Evolutionary conservation across 1,284 basidiomycete species (phyloP).

Genomic region (Meripilus lineatus): DNA sequence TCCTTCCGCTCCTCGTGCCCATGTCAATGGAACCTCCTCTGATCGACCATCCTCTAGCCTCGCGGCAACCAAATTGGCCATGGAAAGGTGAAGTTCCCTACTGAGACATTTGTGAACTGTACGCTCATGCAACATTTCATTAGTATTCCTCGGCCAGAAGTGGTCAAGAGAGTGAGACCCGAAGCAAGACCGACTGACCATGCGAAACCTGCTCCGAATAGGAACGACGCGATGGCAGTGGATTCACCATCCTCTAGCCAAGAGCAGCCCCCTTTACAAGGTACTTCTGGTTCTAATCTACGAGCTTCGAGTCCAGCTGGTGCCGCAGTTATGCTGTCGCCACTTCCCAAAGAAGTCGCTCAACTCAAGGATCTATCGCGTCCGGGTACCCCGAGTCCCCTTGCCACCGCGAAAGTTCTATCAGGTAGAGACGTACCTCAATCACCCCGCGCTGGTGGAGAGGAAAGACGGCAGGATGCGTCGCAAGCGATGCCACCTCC

Average conservation of each 20-base stretch:
- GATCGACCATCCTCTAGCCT: slow-evolving; percentile 21
- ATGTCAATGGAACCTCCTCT: slow-evolving; percentile 24
- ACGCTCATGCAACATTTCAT: not conserved
- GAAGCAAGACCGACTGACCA: slow-evolving; percentile 31
- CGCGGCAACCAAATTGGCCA: slow-evolving; percentile 48
- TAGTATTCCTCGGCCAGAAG: slow-evolving; percentile 72
- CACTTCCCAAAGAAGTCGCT: slow-evolving; percentile 6
- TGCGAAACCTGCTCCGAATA: slow-evolving; percentile 1
- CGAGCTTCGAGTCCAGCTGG: slow-evolving; percentile 7
- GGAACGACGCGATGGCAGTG: slow-evolving; percentile 35
- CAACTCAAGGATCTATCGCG: slow-evolving; percentile 22
- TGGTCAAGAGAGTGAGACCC: slow-evolving; percentile 63
- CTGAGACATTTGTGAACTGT: not conserved
- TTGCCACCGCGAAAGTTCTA: slow-evolving; percentile 9
- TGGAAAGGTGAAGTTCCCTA: slow-evolving; percentile 54
- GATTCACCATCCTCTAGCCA: slow-evolving; percentile 20
- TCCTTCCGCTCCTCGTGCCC: slow-evolving; percentile 58
- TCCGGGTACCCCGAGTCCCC: slow-evolving; percentile 20
- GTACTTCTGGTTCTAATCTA: not conserved
- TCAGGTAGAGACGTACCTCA: slow-evolving; percentile 35
- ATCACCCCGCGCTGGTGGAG: slow-evolving; percentile 32
- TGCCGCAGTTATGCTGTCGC: slow-evolving; percentile 3
- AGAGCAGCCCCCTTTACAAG: not conserved
- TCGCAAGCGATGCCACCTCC: slow-evolving; percentile 71
- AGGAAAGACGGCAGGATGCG: slow-evolving; percentile 28